Conservation (phyloP, 1,284 basidiomycete genomes). For the Xanthoconium separans region DNA sequence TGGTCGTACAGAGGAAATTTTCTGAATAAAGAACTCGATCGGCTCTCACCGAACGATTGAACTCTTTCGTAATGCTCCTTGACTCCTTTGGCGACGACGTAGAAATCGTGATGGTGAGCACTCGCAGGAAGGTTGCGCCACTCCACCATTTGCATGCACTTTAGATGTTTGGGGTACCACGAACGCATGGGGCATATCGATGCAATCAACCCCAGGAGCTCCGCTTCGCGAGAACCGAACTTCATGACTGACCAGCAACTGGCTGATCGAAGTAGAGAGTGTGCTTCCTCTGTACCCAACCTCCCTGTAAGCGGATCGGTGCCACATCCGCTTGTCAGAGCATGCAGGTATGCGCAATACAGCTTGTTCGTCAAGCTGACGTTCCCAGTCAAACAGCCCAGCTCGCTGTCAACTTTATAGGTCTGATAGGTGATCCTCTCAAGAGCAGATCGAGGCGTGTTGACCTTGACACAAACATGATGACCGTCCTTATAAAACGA, state of each 20-base stretch:
- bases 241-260: constrained; percentile 39
- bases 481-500: constrained; percentile 22
- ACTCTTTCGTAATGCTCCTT: constrained; percentile 28
- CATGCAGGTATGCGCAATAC: constrained; percentile 46
- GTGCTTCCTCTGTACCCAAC: constrained; percentile 47
- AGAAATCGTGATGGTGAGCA: constrained; percentile 37
- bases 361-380: constrained; percentile 35
- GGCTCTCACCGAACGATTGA: constrained; percentile 5
- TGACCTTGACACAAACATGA: constrained; percentile 28
- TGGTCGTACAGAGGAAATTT: constrained; percentile 5
- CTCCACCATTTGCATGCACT: constrained; percentile 37
- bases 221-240: constrained; percentile 28
- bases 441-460: constrained; percentile 1
- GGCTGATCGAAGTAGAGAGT: constrained; percentile 39
- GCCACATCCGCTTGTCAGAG: constrained; percentile 39
- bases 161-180: constrained; percentile 41
- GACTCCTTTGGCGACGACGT: constrained; percentile 27
- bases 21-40: background rate
- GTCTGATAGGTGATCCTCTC: constrained; percentile 29
- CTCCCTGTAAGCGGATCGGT: constrained; percentile 45
- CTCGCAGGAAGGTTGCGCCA: constrained; percentile 17
- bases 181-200: constrained; percentile 35
- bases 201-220: constrained; percentile 36
- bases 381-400: constrained; percentile 39
- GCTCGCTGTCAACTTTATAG: constrained; percentile 39